Conservation (phyloP, 805 yeast genomes). For the Cyberlindnera maritima region DNA sequence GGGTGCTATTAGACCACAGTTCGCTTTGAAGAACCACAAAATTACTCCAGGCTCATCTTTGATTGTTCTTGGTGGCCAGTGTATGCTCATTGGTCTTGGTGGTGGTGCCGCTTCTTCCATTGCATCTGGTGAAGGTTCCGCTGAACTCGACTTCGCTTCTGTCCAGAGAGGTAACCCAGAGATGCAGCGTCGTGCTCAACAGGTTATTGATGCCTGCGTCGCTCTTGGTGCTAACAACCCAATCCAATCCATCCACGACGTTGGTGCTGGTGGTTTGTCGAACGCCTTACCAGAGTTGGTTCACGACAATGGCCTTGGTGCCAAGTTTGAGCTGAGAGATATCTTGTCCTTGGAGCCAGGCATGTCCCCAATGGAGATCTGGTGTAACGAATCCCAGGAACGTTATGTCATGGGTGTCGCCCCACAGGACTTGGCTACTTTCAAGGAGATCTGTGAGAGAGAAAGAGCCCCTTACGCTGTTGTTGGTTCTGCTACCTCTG, state of each 20-base stretch:
- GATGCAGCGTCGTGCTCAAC: conserved; percentile 98
- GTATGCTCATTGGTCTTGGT: conserved; percentile 97
- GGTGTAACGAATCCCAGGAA: conserved; percentile 99
- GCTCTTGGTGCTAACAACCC: conserved; percentile 76
- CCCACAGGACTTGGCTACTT: conserved; percentile 66
- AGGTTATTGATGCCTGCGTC: conserved; percentile 92
- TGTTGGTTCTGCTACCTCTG: conserved; percentile 90
- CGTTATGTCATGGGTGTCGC: conserved; percentile 93
- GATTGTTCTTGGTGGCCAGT: conserved; percentile 95
- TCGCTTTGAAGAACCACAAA: conserved; percentile 81
- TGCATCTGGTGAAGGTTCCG: conserved; percentile 95
- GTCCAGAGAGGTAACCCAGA: conserved; percentile 99
- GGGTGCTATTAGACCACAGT: conserved; percentile 92
- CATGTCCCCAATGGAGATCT: conserved; percentile 99
- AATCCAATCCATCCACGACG: conserved; percentile 95
- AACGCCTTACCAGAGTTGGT: conserved; percentile 97
- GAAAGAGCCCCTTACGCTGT: conserved; percentile 97
- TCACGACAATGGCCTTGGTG: conserved; percentile 96
- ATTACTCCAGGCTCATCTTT: conserved; percentile 90
- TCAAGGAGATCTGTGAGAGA: conserved; percentile 80
- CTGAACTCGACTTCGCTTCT: conserved; percentile 95
- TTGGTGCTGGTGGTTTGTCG: conserved; percentile 98
- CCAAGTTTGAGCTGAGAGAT: conserved; percentile 85
- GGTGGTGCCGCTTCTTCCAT: conserved; percentile 99
- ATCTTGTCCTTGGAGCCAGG: conserved; percentile 92